Evolutionary conservation across 1,139 yeast genomes (phyloP), one percentile per base, ranked within the genome.

Genomic region (Hyphopichia buzzinii): DNA sequence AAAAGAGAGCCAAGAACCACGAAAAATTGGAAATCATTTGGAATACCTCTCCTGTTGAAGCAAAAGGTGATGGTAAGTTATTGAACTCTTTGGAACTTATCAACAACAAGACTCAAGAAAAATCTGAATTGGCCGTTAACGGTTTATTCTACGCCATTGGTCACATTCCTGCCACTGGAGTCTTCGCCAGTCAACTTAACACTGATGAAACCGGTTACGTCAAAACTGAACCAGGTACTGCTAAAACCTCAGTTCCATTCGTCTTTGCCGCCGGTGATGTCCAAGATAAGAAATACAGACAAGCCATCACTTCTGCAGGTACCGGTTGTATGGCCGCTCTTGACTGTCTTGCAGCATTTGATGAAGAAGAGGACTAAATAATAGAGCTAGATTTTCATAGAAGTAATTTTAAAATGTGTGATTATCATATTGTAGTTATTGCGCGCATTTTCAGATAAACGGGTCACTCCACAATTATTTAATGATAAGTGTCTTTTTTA

Each of bases 251-350:
- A n/a, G 77, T 90, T 44, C 79, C 79, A 55, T 97, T 97, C 61
- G 86, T 92, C 44, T 92, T 84, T 53, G 99, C 99, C 43, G 98
- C 98, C 43, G 98, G 99, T 69, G 99, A 92, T 62, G 98, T 92
- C 36, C 98, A 92, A 67, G 99, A 92, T 64, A 84, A 88, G 67
- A 79, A 79, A 60, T 92, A 90, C 67, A 86, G 98, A 81, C 99
- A 92, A 72, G 99, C 99, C 41, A 88, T 92, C 59, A 92, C 99
- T 35, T 89, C 97, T 59, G 98, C 98, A 23, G 99, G 98, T 58
- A 79, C 96, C 47, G 99, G 99, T 46, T 92, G 98, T 76, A 92
- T 90, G 97, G 99, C 99, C 52, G 99, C 95, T 44, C 77, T 92
- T 47, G 98, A 92, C 57, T 88, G 94, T 55, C 62, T 64, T 90